These are phyloP conservation scores for Rugosomyces carneus DNA, from an alignment of 1,284 basidiomycete species.

Conservation along the genomic window DNA sequence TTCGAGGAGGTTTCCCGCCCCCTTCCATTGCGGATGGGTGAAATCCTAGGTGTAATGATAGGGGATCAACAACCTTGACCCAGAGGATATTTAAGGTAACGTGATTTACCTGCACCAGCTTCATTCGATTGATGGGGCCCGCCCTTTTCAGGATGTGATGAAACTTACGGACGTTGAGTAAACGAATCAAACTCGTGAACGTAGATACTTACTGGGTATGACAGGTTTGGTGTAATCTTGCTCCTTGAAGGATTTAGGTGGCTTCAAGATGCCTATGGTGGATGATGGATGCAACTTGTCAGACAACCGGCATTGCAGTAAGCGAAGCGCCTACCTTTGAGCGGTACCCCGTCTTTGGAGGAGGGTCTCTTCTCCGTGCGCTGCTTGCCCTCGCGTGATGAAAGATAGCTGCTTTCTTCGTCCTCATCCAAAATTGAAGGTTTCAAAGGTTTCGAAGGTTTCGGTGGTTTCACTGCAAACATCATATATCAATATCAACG, in stretches of 20 bases:
- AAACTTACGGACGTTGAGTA: constrained; percentile 1
- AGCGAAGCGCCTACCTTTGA: constrained; percentile 10
- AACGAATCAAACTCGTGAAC: not conserved
- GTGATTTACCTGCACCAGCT: constrained; percentile 12
- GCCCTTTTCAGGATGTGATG: constrained; percentile 10
- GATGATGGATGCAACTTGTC: not conserved
- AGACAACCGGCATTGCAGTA: not conserved
- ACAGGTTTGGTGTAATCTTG: constrained; percentile 11
- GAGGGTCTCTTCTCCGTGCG: not conserved
- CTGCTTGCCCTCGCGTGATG: constrained; percentile 2
- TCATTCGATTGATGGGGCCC: constrained; percentile 10
- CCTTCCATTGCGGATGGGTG: constrained; percentile 13
- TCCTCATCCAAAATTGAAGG: not conserved
- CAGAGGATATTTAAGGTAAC: constrained; percentile 3
- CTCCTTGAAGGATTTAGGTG: constrained; percentile 8
- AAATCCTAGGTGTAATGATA: constrained; percentile 10
- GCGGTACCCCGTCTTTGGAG: not conserved
- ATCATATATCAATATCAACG: too few relatives aligned
- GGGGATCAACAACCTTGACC: constrained; percentile 10
- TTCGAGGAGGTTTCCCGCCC: constrained; percentile 14
- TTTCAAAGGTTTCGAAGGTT: not conserved
- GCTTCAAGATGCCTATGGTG: constrained; percentile 11
- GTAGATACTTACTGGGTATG: constrained; percentile 9
- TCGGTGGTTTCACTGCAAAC: not conserved
- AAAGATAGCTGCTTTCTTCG: constrained; percentile 5